A percentile compares a stretch with the other conserved stretches of the same genome.
Evolutionary conservation across 495 filamentous ascomycete species (phyloP).

Genomic region (Cercophora sp.): DNA sequence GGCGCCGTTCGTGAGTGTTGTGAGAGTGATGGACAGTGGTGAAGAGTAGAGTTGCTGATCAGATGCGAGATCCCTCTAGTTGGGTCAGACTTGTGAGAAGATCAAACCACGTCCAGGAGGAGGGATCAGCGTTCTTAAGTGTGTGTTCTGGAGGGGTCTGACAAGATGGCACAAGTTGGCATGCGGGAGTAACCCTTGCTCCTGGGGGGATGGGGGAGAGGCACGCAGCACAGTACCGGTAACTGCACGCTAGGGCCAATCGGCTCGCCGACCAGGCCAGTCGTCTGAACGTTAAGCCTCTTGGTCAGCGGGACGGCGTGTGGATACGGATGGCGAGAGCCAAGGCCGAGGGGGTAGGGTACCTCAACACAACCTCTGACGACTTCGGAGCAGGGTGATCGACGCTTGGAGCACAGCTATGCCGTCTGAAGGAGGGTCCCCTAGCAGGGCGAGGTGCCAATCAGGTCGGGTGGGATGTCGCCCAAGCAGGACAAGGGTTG

Average conservation of each 20-base stretch:
- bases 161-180: slow-evolving; percentile 34
- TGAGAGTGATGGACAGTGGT: slow-evolving; percentile 21
- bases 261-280: slow-evolving; percentile 35
- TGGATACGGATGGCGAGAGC: slow-evolving; percentile 29
- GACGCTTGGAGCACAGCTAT: slow-evolving; percentile 34
- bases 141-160: slow-evolving; percentile 52
- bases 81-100: slow-evolving; percentile 32
- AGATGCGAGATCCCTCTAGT: slow-evolving; percentile 46
- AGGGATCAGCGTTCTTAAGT: slow-evolving; percentile 81
- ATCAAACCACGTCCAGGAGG: slow-evolving; percentile 45
- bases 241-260: slow-evolving; percentile 31
- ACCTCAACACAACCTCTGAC: slow-evolving; percentile 34
- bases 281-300: slow-evolving; percentile 43
- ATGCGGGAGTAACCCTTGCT: slow-evolving; percentile 32
- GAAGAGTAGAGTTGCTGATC: slow-evolving; percentile 42
- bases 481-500: slow-evolving; percentile 30
- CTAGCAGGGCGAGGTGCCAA: slow-evolving; percentile 31
- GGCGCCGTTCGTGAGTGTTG: too few species aligned
- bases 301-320: slow-evolving; percentile 40
- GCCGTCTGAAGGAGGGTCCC: slow-evolving; percentile 29
- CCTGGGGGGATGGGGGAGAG: slow-evolving; percentile 15
- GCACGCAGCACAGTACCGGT: not conserved
- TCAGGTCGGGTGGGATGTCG: slow-evolving; percentile 23
- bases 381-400: slow-evolving; percentile 43
- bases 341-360: not conserved